These are phyloP conservation scores for Hyphodiscus sp. DNA, from an alignment of 2,329 filamentous ascomycete genomes.

Conservation along the genomic window DNA sequence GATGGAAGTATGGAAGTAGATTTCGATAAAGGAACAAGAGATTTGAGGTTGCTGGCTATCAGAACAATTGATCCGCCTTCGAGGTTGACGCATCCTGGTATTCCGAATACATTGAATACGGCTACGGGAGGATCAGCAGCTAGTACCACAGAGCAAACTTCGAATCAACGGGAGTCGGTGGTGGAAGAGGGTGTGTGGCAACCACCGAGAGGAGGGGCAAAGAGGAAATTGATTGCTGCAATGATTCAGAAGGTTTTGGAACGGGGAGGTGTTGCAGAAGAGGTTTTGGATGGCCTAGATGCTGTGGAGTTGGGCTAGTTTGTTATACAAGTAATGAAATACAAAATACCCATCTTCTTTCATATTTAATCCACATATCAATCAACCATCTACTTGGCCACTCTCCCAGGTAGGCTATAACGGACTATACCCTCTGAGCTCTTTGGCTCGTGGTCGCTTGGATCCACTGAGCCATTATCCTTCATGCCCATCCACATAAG, in stretches of 20 bases:
- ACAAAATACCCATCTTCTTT: background rate
- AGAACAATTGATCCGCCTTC: conserved; percentile 71
- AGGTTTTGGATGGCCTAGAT: conserved; percentile 77
- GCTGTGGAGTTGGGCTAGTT: conserved; percentile 62
- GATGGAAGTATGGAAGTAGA: conserved; percentile 36
- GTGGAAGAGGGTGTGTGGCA: conserved; percentile 74
- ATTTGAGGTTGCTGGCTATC: conserved; percentile 59
- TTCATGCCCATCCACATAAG: too few species aligned
- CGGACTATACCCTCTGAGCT: too few species aligned
- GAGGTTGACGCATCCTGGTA: conserved; percentile 63
- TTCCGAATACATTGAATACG: conserved; percentile 57
- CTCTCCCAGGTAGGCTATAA: too few species aligned
- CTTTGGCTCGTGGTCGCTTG: too few species aligned
- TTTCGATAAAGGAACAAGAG: conserved; percentile 25
- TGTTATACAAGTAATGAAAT: conserved; percentile 20
- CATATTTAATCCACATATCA: background rate
- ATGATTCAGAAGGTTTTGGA: conserved; percentile 74
- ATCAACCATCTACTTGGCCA: background rate
- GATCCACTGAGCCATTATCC: too few species aligned
- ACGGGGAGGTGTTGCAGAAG: conserved; percentile 74
- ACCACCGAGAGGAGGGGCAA: conserved; percentile 76
- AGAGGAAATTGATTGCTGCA: conserved; percentile 61
- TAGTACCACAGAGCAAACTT: conserved; percentile 35
- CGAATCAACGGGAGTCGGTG: conserved; percentile 44
- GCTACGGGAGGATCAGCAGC: conserved; percentile 38